Evolutionary conservation across 2,329 filamentous ascomycete species (phyloP), one percentile per base, ranked within the genome.

Genomic region (Penicillium sp.): DNA sequence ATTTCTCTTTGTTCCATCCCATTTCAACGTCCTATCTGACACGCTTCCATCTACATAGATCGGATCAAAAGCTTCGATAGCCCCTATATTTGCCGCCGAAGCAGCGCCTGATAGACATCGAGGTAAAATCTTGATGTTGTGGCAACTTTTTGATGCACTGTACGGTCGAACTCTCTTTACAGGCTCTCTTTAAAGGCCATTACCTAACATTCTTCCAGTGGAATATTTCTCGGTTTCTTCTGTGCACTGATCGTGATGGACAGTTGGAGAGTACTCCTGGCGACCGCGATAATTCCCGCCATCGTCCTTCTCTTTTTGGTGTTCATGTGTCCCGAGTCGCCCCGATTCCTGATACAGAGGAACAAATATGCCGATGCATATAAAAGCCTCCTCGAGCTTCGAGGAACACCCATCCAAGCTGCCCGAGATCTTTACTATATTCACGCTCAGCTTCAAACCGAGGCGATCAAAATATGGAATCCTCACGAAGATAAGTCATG

Each of bases 371-470:
- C 27, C 11, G 38, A 33, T 10, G 49, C 49, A 41, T 51, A 41
- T 25, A 25, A 11, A 33, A 51, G 49, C 13, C 49, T 51, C 7
- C 38, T 40, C 3, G 25, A 40, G 29, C 49, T 51, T 13, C 36
- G 49, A 27, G 27, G 49, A 51, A 51, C 36, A 21, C 7, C 36
- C 13, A 39, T 51, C 5, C 49, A 51, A 40, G 49, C 49, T 13
- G 49, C 49, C 15, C 36, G 49, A 34, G 49, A 51, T 23, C 38
- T 64, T 27, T 64, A 61, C 23, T 73, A 75, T 19, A 83, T 81
- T 70, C 49, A 51, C 21, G 16, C 38, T 4, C 49, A 51, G 15
- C 38, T 51, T 15, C 49, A 51, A 19, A 19, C 49, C 2, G 49
- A 51, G 19, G 36, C 38, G 16, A 15, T 31, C 11, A 41, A 8